Base-by-base conservation (phyloP, 208 protist species). In the Leishmania turanica region DNA sequence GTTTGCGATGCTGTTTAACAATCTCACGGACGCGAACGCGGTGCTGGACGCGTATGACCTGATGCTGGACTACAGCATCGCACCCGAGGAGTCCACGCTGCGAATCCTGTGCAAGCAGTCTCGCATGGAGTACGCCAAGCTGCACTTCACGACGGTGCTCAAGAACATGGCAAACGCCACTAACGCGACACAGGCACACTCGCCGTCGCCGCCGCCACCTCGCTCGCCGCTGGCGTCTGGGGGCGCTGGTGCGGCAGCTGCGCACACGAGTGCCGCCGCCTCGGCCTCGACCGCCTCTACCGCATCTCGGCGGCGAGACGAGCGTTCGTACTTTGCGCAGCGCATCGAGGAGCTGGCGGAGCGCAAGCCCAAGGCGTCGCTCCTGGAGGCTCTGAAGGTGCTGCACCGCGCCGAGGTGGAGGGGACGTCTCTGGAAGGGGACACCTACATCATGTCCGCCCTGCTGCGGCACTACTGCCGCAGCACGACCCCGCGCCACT, bases 1-100 rank as follows among this genome's bases (percentile, higher is more conserved):
- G n/a, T 97, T 96, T 83, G 92, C 90, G 53, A 92, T 97, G 86
- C 77, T 97, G 31, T 96, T 97, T 87, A 97, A 93, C 80, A 88
- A 79, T 76, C 77, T 87, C n/a, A 81, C 79, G 7, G 81, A 88
- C 56, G 3, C 78, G 21, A 89, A 85, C 81, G 82, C 80, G 24
- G 86, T 95, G 27, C 70, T 97, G 47, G 92, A 96, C 65, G 96
- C 96, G 78, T 97, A 97, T 75, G 90, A 95, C 65, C 82, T 94
- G 47, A 97, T 97, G 95, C 84, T 97, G 7, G 93, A 96, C 87
- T 95, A 94, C 83, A 89, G 92, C 79, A 96, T 97, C 74, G 71
- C 84, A 11, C 95, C 95, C 11, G 90, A 95, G 79, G 84, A 84
- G 77, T 96, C 92, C 9, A 89, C 89, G 24, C 90, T 95, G 74